Percentiles rank a stretch among this genome's conserved stretches.
phyloP scores from a whole-genome alignment of 2,329 filamentous ascomycete genomes.

The Verticillium alfalfae region DNA sequence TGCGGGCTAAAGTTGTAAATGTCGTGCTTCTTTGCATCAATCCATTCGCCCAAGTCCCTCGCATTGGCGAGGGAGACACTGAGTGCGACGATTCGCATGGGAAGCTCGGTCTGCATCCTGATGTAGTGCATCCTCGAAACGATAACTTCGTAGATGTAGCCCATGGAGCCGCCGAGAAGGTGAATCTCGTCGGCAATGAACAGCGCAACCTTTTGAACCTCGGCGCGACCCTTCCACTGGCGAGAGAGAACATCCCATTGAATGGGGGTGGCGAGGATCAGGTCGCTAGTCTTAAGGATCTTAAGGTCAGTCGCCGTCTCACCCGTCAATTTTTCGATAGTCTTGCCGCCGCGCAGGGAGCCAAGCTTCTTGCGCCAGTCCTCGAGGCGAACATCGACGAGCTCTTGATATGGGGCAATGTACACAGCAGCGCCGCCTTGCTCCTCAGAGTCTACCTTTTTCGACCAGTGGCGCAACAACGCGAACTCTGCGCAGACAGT shows the following conservation, averaged over 20 bases:
- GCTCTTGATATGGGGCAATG: conserved; percentile 88
- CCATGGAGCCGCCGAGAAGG: conserved; percentile 78
- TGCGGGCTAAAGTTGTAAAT: conserved; percentile 98
- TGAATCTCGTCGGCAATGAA: conserved; percentile 96
- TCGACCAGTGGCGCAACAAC: conserved; percentile 80
- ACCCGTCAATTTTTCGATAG: conserved; percentile 87
- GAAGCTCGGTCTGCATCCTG: conserved; percentile 76
- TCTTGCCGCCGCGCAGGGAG: conserved; percentile 73
- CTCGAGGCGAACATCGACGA: conserved; percentile 74
- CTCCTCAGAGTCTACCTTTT: conserved; percentile 42
- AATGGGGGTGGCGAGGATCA: conserved; percentile 84
- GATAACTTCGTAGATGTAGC: conserved; percentile 91
- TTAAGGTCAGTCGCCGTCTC: conserved; percentile 89
- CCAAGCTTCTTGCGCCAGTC: conserved; percentile 81
- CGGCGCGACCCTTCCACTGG: conserved; percentile 95
- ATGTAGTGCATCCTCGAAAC: conserved; percentile 99
- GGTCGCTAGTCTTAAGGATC: conserved; percentile 77
- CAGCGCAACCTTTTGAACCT: conserved; percentile 81
- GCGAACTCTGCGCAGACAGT: conserved; percentile 96
- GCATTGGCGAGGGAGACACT: conserved; percentile 92
- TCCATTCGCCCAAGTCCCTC: conserved; percentile 93
- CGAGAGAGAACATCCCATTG: conserved; percentile 97
- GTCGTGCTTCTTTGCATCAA: conserved; percentile 94
- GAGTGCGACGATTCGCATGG: conserved; percentile 81
- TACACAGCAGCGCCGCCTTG: conserved; percentile 75